phyloP scores from a whole-genome alignment of 1,284 basidiomycete species.

The Tremellales sp. region DNA sequence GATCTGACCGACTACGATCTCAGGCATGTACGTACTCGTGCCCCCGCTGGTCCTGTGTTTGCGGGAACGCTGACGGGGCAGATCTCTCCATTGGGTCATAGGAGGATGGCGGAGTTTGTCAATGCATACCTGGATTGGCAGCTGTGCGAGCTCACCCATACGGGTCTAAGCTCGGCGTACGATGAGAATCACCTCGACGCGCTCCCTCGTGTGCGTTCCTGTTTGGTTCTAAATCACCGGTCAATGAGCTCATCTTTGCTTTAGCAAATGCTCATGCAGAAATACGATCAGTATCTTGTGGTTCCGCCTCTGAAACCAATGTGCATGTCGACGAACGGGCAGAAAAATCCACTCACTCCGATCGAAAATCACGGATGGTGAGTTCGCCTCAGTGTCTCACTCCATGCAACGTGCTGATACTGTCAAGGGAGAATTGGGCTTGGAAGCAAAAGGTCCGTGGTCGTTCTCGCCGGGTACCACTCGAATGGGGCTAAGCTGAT shows the following conservation, averaged over 20 bases:
- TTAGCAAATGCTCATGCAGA: constrained; percentile 24
- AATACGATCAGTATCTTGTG: constrained; percentile 17
- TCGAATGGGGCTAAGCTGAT: background rate
- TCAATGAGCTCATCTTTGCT: too few species aligned
- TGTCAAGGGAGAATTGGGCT: constrained; percentile 30
- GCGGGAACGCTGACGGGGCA: background rate
- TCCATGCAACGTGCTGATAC: background rate
- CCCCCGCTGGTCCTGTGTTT: too few species aligned
- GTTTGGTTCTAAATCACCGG: too few species aligned
- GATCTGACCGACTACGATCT: too few species aligned
- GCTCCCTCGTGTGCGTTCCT: too few species aligned
- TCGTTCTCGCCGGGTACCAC: background rate
- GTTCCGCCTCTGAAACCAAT: constrained; percentile 23
- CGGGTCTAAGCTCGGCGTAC: too few species aligned
- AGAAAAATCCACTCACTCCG: constrained; percentile 27
- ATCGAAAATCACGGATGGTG: constrained; percentile 31
- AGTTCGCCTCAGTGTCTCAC: constrained; percentile 3
- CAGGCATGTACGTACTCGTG: constrained; percentile 41
- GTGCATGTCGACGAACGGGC: constrained; percentile 33
- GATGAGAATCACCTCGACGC: too few species aligned
- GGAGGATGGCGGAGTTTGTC: constrained; percentile 29
- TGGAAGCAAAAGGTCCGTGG: constrained; percentile 32
- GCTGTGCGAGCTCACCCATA: constrained; percentile 39
- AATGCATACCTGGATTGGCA: constrained; percentile 39
- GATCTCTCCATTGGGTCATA: constrained; percentile 24